These are phyloP conservation scores for Irpex lacteus DNA, from an alignment of 1,284 basidiomycete genomes.

Conservation along the genomic window DNA sequence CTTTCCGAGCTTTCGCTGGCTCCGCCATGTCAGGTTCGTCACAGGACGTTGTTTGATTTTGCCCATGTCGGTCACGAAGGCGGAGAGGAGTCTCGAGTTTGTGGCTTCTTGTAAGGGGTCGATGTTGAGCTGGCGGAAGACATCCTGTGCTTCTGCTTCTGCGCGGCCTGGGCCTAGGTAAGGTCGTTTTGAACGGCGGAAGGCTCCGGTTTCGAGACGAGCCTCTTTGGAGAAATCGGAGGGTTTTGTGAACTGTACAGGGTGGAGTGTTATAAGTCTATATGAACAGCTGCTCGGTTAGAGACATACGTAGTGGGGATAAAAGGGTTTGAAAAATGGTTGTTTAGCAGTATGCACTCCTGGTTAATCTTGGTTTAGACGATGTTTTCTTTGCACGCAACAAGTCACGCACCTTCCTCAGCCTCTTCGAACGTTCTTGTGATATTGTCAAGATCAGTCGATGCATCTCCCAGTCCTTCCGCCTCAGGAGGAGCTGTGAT, in stretches of 20 bases:
- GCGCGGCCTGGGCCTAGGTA: slow-evolving; percentile 50
- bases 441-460: not conserved
- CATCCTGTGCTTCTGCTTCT: slow-evolving; percentile 56
- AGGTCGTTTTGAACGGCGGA: slow-evolving; percentile 22
- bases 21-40: slow-evolving; percentile 80
- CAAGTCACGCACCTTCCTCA: not conserved
- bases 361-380: not conserved
- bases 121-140: slow-evolving; percentile 64
- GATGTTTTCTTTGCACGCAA: no score
- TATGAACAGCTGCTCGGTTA: not conserved
- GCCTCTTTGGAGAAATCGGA: slow-evolving; percentile 22
- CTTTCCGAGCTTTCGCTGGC: slow-evolving; percentile 81
- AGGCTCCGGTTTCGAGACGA: slow-evolving; percentile 14
- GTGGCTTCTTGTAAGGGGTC: slow-evolving; percentile 67
- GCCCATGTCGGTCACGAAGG: slow-evolving; percentile 82
- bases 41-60: slow-evolving; percentile 72
- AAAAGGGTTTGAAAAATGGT: not conserved
- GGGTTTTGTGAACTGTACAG: slow-evolving; percentile 30
- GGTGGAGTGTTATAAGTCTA: not conserved
- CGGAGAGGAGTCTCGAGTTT: slow-evolving; percentile 68
- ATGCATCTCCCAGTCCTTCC: not conserved
- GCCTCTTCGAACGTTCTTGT: not conserved
- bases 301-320: not conserved
- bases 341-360: not conserved
- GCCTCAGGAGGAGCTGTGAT: not conserved